Evolutionary conservation across 1,139 yeast genomes (phyloP), one percentile per base, ranked within the genome.

Genomic region (Arxiozyma telluris): DNA sequence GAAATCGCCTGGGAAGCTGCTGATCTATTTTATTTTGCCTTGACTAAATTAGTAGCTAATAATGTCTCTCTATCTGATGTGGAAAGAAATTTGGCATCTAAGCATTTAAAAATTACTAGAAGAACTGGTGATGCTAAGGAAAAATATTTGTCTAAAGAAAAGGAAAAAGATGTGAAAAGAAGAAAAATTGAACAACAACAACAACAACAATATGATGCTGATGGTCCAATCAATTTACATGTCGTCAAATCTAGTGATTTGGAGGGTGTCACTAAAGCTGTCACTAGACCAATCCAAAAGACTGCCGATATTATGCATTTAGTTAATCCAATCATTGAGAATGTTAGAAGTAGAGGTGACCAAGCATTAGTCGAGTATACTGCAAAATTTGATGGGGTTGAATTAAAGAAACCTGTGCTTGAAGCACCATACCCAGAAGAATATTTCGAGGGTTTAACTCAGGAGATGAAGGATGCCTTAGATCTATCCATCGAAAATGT

Each of bases 1-100:
- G 98, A 93, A 59, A 80, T 90, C 53, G 86, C 98, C 0, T 93
- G 97, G 96, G 98, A 93, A 72, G 93, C 96, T 54, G 98, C 98
- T 8, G 99, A 94, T 69, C 77, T 93, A 67, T 72, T 94, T 55
- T 93, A 94, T 72, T 94, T 94, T 71, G 91, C 94, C 12, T 71
- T 91, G 77, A 78, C 89, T n/a, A 87, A 89, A 79, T 82, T 94
- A 60, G 84, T 86, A 47, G 84, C 88, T 69, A 76, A 82, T 63
- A 96, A 91, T 42, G 96, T 91, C 44, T 73, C 84, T 34, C 75
- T 91, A 66, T 75, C 79, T 17, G 97, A 91, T 63, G 83, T 93
- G 47, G 96, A 90, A 72, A 79, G 77, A 63, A 90, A 91, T 70
- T 77, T 93, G 66, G 94, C 90, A 64, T 73, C 84, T 66, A 93